Percentiles rank a stretch among this genome's conserved stretches.
phyloP scores from a whole-genome alignment of 306 rosid species.

The Quillaja saponaria region DNA sequence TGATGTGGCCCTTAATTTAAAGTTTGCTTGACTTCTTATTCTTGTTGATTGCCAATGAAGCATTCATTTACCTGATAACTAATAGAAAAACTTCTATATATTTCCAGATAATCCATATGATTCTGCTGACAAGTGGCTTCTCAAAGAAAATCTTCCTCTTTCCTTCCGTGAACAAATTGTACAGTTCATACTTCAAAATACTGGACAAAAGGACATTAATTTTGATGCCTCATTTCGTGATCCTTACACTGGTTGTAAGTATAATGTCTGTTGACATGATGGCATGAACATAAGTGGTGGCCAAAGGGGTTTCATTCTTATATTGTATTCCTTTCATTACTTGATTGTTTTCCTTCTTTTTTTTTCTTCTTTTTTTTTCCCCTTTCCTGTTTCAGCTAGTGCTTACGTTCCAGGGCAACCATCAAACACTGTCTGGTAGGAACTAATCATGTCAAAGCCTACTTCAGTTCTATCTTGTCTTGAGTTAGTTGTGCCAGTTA shows the following conservation, averaged over 20 bases:
- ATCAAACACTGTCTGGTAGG: conserved; percentile 58
- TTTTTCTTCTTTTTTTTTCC: too few relatives aligned
- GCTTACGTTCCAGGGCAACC: conserved; percentile 86
- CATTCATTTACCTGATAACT: conserved; percentile 16
- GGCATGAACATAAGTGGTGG: conserved; percentile 9
- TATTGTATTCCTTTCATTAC: conserved; percentile 26
- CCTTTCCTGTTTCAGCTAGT: conserved; percentile 54
- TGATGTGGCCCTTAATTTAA: conserved; percentile 13
- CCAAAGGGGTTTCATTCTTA: conserved; percentile 17
- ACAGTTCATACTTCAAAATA: conserved; percentile 87
- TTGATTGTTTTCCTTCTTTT: conserved; percentile 15
- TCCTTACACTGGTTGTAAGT: conserved; percentile 90
- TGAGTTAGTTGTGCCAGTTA: not conserved
- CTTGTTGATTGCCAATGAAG: conserved; percentile 14
- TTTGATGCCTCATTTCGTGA: conserved; percentile 83
- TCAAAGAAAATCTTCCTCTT: conserved; percentile 83
- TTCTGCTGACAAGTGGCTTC: conserved; percentile 92
- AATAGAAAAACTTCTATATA: too few relatives aligned
- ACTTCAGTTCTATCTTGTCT: not conserved
- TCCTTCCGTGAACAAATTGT: conserved; percentile 90
- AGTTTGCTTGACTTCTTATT: not conserved
- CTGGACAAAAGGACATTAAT: conserved; percentile 68
- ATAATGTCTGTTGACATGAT: conserved; percentile 26
- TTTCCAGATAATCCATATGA: conserved; percentile 82
- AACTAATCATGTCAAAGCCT: too few relatives aligned